Percentiles rank a stretch among this genome's conserved stretches.
phyloP scores from a whole-genome alignment of 2,329 filamentous ascomycete species.

The Hymenoscyphus fraxineus region DNA sequence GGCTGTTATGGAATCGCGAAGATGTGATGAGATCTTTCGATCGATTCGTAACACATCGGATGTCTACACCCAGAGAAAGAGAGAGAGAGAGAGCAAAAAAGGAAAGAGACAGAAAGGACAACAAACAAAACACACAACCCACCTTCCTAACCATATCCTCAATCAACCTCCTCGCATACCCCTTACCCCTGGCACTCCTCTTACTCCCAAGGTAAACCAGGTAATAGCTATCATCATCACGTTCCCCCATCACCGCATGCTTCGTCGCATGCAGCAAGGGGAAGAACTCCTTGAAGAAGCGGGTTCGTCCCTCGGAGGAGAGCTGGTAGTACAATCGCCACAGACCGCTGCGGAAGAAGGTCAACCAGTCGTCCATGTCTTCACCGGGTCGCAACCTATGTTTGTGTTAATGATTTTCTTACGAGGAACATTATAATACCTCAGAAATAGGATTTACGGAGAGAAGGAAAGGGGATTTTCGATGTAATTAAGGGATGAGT shows the following conservation, averaged over 20 bases:
- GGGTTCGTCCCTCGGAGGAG: slow-evolving; percentile 64
- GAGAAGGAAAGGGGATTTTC: not conserved
- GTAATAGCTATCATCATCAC: slow-evolving; percentile 70
- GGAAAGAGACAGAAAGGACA: not conserved
- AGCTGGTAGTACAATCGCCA: slow-evolving; percentile 76
- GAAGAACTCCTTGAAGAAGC: slow-evolving; percentile 75
- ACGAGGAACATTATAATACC: too few relatives aligned
- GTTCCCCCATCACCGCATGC: slow-evolving; percentile 61
- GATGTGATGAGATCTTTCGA: not conserved
- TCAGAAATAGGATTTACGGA: too few relatives aligned
- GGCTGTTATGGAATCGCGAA: too few relatives aligned
- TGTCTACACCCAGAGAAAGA: too few relatives aligned
- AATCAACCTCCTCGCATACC: slow-evolving; percentile 69
- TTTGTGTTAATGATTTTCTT: not conserved
- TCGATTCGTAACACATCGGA: too few relatives aligned
- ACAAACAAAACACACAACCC: slow-evolving; percentile 29
- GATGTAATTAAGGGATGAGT: not conserved
- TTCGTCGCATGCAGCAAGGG: slow-evolving; percentile 73
- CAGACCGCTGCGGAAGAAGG: slow-evolving; percentile 69
- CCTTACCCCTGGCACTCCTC: slow-evolving; percentile 64
- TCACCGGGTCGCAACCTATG: slow-evolving; percentile 70
- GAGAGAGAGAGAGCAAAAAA: not conserved
- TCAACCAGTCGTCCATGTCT: slow-evolving; percentile 70
- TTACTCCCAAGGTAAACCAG: slow-evolving; percentile 80
- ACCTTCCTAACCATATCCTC: slow-evolving; percentile 64